A percentile compares a stretch with the other conserved stretches of the same genome.
These are phyloP conservation scores for Aspergillus viridinutans DNA, from an alignment of 2,329 filamentous ascomycete genomes.

Conservation along the genomic window DNA sequence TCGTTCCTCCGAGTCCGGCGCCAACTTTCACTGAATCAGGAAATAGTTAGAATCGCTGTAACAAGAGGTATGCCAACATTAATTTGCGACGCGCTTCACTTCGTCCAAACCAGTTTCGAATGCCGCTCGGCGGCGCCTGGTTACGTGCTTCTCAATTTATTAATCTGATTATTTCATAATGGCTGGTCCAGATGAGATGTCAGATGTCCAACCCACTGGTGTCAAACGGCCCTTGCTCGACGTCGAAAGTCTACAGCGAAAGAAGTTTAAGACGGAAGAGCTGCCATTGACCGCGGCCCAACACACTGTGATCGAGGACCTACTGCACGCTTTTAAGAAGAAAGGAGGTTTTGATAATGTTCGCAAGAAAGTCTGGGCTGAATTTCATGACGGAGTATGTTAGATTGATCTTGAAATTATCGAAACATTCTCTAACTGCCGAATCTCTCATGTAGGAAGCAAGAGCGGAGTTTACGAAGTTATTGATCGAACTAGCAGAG, in stretches of 20 bases:
- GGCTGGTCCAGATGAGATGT: slow-evolving; percentile 30
- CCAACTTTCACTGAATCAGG: slow-evolving; percentile 5
- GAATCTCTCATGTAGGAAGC: slow-evolving; percentile 40
- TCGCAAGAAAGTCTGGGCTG: slow-evolving; percentile 57
- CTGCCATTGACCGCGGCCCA: slow-evolving; percentile 57
- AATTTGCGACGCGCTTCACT: not conserved
- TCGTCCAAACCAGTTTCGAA: not conserved
- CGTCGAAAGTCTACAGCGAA: slow-evolving; percentile 33
- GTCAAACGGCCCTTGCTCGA: slow-evolving; percentile 29
- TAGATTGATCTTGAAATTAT: not conserved
- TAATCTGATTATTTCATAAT: slow-evolving; percentile 23
- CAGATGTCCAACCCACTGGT: slow-evolving; percentile 22
- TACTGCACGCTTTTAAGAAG: slow-evolving; percentile 62
- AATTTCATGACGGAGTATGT: slow-evolving; percentile 53
- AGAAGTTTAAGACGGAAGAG: slow-evolving; percentile 57
- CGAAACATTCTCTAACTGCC: slow-evolving; percentile 1
- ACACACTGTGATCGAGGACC: slow-evolving; percentile 55
- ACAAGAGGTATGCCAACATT: not conserved
- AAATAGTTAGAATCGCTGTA: slow-evolving; percentile 3
- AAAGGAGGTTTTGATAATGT: slow-evolving; percentile 62
- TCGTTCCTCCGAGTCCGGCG: slow-evolving; percentile 7
- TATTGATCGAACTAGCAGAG: slow-evolving; percentile 54
- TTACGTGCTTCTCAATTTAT: not conserved
- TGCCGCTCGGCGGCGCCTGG: not conserved
- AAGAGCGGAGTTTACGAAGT: slow-evolving; percentile 49